Evolutionary conservation across 441 rosid species (phyloP).

Genomic region (Erodium chrysanthum): DNA sequence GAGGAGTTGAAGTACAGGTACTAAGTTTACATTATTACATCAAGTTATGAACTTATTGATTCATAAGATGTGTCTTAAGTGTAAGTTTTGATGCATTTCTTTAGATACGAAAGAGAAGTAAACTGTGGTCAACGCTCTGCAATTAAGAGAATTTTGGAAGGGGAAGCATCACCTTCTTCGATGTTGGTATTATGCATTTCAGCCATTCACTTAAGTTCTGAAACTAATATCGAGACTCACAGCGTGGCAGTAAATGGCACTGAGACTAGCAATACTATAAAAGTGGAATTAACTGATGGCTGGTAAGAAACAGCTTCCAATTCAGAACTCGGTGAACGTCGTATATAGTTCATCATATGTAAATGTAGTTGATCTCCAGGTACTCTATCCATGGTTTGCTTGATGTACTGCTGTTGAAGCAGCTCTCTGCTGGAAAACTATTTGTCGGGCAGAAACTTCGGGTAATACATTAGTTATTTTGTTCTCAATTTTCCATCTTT

Average conservation of each 20-base stretch:
- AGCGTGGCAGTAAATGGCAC: constrained; percentile 28
- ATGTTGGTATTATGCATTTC: constrained; percentile 77
- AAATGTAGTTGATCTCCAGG: constrained; percentile 38
- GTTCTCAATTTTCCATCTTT: constrained; percentile 18
- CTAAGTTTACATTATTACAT: constrained; percentile 1
- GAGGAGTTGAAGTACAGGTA: constrained; percentile 87
- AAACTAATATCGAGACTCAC: constrained; percentile 27
- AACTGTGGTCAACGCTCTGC: constrained; percentile 87
- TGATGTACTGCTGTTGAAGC: constrained; percentile 55
- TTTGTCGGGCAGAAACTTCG: constrained; percentile 91
- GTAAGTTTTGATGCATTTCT: constrained; percentile 12
- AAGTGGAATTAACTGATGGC: constrained; percentile 85
- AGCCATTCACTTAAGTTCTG: constrained; percentile 30
- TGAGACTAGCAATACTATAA: constrained; percentile 32
- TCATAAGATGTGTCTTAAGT: not conserved
- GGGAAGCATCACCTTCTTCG: constrained; percentile 65
- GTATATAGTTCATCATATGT: constrained; percentile 17
- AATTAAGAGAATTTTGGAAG: constrained; percentile 76
- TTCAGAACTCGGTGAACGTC: constrained; percentile 6
- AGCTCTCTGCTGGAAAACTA: constrained; percentile 56
- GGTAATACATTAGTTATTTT: constrained; percentile 31
- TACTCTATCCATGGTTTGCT: constrained; percentile 65
- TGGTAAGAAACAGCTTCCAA: constrained; percentile 30
- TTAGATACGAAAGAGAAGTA: constrained; percentile 86
- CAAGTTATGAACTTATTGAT: constrained; percentile 17